Evolutionary conservation across 495 filamentous ascomycete species (phyloP).

Genomic region (Penicillium steckii): DNA sequence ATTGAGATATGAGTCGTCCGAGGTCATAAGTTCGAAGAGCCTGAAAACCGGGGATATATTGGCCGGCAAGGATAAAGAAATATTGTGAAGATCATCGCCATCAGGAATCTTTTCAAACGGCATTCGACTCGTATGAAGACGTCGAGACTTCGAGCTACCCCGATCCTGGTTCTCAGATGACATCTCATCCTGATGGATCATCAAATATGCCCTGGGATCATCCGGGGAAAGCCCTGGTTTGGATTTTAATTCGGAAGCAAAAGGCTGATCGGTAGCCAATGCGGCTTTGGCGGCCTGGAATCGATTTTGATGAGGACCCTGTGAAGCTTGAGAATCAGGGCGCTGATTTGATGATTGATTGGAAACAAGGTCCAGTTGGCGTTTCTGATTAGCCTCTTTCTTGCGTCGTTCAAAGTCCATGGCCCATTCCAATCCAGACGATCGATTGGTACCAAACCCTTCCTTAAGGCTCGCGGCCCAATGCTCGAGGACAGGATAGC

Average conservation of each 20-base stretch:
- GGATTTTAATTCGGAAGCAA: neutral
- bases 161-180: neutral
- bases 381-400: constrained; percentile 33
- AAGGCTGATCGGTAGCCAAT: constrained; percentile 16
- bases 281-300: constrained; percentile 41
- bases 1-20: constrained; percentile 22
- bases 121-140: constrained; percentile 26
- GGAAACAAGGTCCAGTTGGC: neutral
- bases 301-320: constrained; percentile 36
- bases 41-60: constrained; percentile 6
- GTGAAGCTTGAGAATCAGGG: constrained; percentile 1
- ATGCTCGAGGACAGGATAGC: constrained; percentile 39
- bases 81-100: constrained; percentile 25
- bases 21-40: constrained; percentile 1
- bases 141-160: constrained; percentile 20
- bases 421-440: constrained; percentile 32
- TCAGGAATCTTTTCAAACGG: constrained; percentile 40
- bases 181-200: constrained; percentile 20
- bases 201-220: constrained; percentile 42
- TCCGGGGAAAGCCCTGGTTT: constrained; percentile 11
- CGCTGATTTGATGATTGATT: constrained; percentile 2
- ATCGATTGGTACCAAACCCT: constrained; percentile 10
- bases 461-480: constrained; percentile 39
- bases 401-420: constrained; percentile 46
- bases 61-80: constrained; percentile 13